Evolutionary conservation across 202 grass and related monocot genomes (phyloP), one percentile per base, ranked within the genome.

Genomic region (Digitaria exilis): DNA sequence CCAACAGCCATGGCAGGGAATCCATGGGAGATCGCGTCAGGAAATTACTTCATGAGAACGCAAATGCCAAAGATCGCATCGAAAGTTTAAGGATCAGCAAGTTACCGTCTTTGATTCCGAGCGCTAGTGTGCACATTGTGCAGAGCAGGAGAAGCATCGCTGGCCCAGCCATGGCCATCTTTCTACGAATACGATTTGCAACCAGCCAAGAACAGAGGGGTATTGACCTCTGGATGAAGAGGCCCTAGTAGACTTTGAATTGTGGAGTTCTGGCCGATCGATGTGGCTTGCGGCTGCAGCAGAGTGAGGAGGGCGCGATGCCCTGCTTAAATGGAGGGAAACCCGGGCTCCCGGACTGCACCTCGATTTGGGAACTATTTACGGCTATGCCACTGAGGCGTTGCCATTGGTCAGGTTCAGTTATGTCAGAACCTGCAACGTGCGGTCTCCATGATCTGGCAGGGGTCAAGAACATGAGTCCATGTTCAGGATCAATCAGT

Each of bases 61-160:
- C 35, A 16, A 9, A 12, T 42, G n/a, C 62, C 45, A 67, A 9
- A 37, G 18, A 46, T 26, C 7, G 71, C 34, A 19, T 13, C 7
- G 2, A 17, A 65, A 29, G 8, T 48, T 67, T 39, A 32, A 15
- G 21, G 14, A 35, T 44, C 12, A 44, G 5, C 14, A 61, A 28
- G 67, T 75, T 93, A 93, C 91, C 91, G 57, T 93, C 91, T 15
- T 34, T 70, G 25, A 93, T 90, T 37, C 72, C 91, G 28, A 85
- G 24, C 25, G 65, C 35, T 75, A 32, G 18, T 46, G 83, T 71
- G 80, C 65, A 82, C 15, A 57, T 14, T 7, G 76, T 18, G 44
- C 73, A 89, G 14, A 93, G 67, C n/a, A 93, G 55, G 64, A 90
- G 59, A 44, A 85, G 54, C 54, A 77, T 55, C 68, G 7, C n/a